Evolutionary conservation across 176 grass and related monocot species (phyloP), one percentile per base, ranked within the genome.

Genomic region (Olyra latifolia): DNA sequence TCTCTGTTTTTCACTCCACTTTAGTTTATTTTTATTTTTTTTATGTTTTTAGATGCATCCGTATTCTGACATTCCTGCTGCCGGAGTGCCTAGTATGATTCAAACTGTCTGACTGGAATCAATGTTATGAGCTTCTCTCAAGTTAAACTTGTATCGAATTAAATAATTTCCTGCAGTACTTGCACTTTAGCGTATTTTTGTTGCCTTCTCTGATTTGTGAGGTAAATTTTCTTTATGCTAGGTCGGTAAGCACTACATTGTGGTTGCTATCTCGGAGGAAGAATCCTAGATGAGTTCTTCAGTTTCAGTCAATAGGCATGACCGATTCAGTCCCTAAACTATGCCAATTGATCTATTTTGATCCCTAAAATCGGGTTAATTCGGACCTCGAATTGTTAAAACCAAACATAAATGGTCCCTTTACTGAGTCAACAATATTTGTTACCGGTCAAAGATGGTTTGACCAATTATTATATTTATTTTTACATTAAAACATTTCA

Each of bases 281-380:
- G 91, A 97, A 72, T 94, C 94, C 29, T 87, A 94, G 66, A 97
- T 94, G 87, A 97, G 89, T 56, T 94, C 87, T 11, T 91, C 89
- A 0, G 81, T 93, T 7, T 93, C 94, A 9, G 81, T 97, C 41
- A 97, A 93, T 57, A 85, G 89, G 74, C 87, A 83, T 24, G 91
- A 91, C n/a, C n/a, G n/a, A n/a, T n/a, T n/a, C n/a, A n/a, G n/a
- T n/a, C n/a, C n/a, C n/a, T n/a, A n/a, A n/a, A n/a, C n/a, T n/a
- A n/a, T n/a, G n/a, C n/a, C n/a, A n/a, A n/a, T n/a, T n/a, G n/a
- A n/a, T n/a, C n/a, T n/a, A n/a, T n/a, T n/a, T n/a, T n/a, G n/a
- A n/a, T n/a, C n/a, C n/a, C n/a, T n/a, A n/a, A n/a, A n/a, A n/a
- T n/a, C n/a, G n/a, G n/a, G n/a, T n/a, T n/a, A n/a, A n/a, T n/a